Base-by-base conservation (phyloP, 2,329 filamentous ascomycete species). In the Pseudogymnoascus pannorum region DNA sequence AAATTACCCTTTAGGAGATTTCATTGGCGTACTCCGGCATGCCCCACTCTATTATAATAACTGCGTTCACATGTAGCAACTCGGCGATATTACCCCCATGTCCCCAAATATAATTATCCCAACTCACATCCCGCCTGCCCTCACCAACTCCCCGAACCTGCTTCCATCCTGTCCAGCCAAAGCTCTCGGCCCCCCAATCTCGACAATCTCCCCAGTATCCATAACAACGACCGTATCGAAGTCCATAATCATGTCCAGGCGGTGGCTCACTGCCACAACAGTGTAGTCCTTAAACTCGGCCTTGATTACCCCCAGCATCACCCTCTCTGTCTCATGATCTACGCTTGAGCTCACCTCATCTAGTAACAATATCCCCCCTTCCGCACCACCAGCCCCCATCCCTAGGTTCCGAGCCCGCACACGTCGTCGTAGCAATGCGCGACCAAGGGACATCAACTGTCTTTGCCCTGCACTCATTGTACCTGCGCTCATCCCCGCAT, bases 371-470 rank as follows among this genome's bases (percentile, higher is more conserved):
- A 72, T 59, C 0, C 71, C 70, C 3, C 68, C 66, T 16, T 71
- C 68, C 0, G 64, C 62, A 1, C 66, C 65, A n/a, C 64, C 62
- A 1, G 63, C 64, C 2, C 62, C 64, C 22, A 66, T 42, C 2
- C 69, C 64, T 2, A 69, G 64, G 22, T 63, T 65, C 4, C 66
- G 64, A 9, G 66, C 64, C 6, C 68, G 67, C 4, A 69, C 35
- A 0, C 68, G 66, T 26, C 70, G 64, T 24, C 71, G 61, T 6
- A 73, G 63, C 1, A 72, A 61, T 1, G 70, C 69, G 5, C 70
- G 68, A 0, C 78, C 79, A 11, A 82, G 69, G 11, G 74, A 75
- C 60, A 82, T 76, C 0, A 81, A 68, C 67, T 81, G 80, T 51
- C 71, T 71, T 64, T 82, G 75, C 1, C 79, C 79, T 33, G 77